Evolutionary conservation across 1,284 basidiomycete genomes (phyloP), one percentile per base, ranked within the genome.

Genomic region (Leccinum fallax): DNA sequence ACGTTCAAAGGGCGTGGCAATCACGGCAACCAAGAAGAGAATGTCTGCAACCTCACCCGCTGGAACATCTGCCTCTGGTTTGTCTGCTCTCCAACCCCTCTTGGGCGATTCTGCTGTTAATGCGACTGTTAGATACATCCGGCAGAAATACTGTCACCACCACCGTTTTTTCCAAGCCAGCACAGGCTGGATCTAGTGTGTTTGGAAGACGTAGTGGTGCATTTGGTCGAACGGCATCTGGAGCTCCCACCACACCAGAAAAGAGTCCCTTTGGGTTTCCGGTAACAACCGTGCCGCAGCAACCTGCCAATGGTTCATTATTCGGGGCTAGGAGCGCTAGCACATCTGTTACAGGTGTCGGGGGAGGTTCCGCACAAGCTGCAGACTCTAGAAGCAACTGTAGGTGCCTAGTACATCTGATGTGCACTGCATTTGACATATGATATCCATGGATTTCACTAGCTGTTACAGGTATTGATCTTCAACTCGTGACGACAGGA

Each of bases 351-450:
- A 65, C 34, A 69, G 80, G 81, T 65, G 81, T 81, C 65, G 77
- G 65, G 9, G 40, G n/a, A 43, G 16, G 9, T 43, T 43, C n/a
- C 10, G n/a, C 9, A 56, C 68, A 75, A 52, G 66, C 79, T 7
- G 63, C 77, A 21, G 80, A 71, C 19, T 85, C 84, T 67, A 79
- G 78, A 38, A 53, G 54, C 36, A 64, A 68, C 16, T 78, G 73
- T 77, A 60, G 6, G 68, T 62, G 5, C 19, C 34, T 52, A 4
- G 24, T 53, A 4, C n/a, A 26, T 30, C 51, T 5, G 0, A 38
- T 21, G 30, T 32, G 30, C 30, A 32, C 30, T 32, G 10, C 30
- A 32, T 32, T 11, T 32, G 11, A 32, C 10, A 32, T 32, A 32
- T 32, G 30, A 32, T 32, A 32, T 11, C 10, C 30, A 32, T 32